phyloP scores from a whole-genome alignment of 768 basidiomycete genomes.

The Agaricus subrufescens region DNA sequence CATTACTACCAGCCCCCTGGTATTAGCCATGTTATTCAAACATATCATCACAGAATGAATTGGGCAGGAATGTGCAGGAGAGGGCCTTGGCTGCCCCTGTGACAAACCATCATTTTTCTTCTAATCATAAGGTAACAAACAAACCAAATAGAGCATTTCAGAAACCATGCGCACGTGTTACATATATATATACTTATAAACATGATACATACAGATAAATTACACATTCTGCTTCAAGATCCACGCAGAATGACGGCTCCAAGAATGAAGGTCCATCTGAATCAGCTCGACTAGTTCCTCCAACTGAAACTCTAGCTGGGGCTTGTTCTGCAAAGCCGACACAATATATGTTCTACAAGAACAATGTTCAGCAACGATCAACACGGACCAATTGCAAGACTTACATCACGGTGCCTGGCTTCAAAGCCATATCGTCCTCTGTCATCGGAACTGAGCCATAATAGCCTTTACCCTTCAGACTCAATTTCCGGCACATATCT shows the following conservation, averaged over 20 bases:
- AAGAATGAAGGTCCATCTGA: slow-evolving; percentile 4
- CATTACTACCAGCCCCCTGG: no score
- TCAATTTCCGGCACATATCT: slow-evolving; percentile 24
- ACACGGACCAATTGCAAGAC: slow-evolving; percentile 7
- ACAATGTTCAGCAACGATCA: not conserved
- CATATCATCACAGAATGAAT: no score
- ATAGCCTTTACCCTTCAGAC: slow-evolving; percentile 9
- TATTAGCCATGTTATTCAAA: no score
- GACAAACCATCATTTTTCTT: no score
- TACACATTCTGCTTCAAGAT: not conserved
- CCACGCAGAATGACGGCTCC: slow-evolving; percentile 1
- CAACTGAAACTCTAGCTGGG: slow-evolving; percentile 2
- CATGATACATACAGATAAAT: no score
- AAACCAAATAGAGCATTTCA: no score
- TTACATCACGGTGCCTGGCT: slow-evolving; percentile 27
- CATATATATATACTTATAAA: no score
- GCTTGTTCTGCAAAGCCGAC: slow-evolving; percentile 23
- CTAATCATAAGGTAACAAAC: no score
- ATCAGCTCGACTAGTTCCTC: not conserved
- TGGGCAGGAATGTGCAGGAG: no score
- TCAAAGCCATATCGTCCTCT: slow-evolving; percentile 16
- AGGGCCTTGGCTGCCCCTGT: no score
- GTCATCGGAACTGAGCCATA: not conserved
- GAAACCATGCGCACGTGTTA: no score
- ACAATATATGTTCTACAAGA: slow-evolving; percentile 26